Evolutionary conservation across 331 rosid species (phyloP).

Genomic region (Arachis monticola): DNA sequence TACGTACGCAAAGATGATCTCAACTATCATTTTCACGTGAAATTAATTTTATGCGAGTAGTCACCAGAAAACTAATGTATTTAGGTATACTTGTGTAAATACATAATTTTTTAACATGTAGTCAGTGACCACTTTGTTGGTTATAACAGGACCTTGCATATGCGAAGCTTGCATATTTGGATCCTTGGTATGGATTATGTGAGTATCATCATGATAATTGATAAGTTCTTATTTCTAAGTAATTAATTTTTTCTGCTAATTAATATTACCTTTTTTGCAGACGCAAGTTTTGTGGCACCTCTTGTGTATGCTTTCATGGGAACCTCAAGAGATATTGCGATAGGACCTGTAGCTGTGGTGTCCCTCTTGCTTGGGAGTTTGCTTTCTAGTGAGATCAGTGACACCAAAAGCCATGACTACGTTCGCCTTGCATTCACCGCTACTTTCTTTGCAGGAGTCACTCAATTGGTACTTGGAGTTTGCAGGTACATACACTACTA

Average conservation of each 20-base stretch:
- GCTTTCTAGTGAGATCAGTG: slow-evolving; percentile 52
- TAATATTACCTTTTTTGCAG: slow-evolving; percentile 46
- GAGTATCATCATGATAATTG: slow-evolving; percentile 40
- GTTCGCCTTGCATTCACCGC: slow-evolving; percentile 81
- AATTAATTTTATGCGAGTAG: no score
- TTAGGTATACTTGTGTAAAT: no score
- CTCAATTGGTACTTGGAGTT: slow-evolving; percentile 74
- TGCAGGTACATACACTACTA: slow-evolving; percentile 40
- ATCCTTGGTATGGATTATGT: slow-evolving; percentile 69
- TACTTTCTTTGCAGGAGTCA: slow-evolving; percentile 88
- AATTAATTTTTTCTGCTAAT: background rate
- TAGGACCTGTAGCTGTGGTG: slow-evolving; percentile 95
- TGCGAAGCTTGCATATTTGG: slow-evolving; percentile 82
- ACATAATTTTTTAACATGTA: background rate
- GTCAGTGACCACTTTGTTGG: no score
- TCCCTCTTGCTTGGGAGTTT: slow-evolving; percentile 81
- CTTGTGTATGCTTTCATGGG: slow-evolving; percentile 93
- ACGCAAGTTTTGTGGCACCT: slow-evolving; percentile 85
- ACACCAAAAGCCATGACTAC: slow-evolving; percentile 42
- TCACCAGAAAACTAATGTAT: background rate
- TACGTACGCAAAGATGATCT: background rate
- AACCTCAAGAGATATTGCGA: slow-evolving; percentile 88
- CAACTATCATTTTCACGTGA: no score
- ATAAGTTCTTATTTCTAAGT: no score
- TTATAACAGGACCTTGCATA: slow-evolving; percentile 79